A percentile compares a stretch with the other conserved stretches of the same genome.
phyloP scores from a whole-genome alignment of 345 rosid genomes.

The Schrenkiella parvula region DNA sequence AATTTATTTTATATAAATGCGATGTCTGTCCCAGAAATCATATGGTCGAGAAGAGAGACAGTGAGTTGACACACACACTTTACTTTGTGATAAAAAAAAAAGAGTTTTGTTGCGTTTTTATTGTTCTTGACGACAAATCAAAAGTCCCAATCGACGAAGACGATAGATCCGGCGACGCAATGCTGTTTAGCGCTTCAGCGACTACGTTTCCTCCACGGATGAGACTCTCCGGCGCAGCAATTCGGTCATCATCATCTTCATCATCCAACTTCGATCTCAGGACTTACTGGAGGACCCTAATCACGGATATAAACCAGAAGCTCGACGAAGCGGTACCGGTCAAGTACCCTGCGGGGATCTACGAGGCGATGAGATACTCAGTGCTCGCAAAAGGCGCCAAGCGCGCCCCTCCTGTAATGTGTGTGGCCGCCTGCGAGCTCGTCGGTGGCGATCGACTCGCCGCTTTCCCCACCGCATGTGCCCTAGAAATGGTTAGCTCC shows the following conservation, averaged over 20 bases:
- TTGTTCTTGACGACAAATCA: background rate
- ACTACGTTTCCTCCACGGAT: background rate
- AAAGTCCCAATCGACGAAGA: background rate
- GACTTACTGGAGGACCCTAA: slow-evolving; percentile 74
- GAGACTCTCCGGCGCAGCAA: slow-evolving; percentile 8
- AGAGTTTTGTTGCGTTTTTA: too few relatives aligned
- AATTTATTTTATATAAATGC: too few relatives aligned
- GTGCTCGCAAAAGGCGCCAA: slow-evolving; percentile 78
- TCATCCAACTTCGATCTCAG: slow-evolving; percentile 61
- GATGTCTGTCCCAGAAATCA: too few relatives aligned
- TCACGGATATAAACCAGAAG: slow-evolving; percentile 59
- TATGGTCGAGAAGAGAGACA: too few relatives aligned
- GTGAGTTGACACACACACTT: too few relatives aligned
- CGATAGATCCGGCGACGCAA: slow-evolving; percentile 10
- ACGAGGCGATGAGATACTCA: slow-evolving; percentile 95
- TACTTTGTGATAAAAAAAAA: too few relatives aligned
- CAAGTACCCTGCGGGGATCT: slow-evolving; percentile 64
- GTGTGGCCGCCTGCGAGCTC: slow-evolving; percentile 88
- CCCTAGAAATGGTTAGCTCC: slow-evolving; percentile 87
- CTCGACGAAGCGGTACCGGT: slow-evolving; percentile 74
- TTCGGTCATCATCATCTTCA: slow-evolving; percentile 39
- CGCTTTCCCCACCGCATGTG: slow-evolving; percentile 95
- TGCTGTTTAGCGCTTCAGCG: slow-evolving; percentile 37
- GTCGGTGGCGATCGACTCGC: slow-evolving; percentile 74
- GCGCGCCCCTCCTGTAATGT: slow-evolving; percentile 95